Evolutionary conservation across 345 rosid genomes (phyloP), one percentile per base, ranked within the genome.

Genomic region (Syzygium oleosum): DNA sequence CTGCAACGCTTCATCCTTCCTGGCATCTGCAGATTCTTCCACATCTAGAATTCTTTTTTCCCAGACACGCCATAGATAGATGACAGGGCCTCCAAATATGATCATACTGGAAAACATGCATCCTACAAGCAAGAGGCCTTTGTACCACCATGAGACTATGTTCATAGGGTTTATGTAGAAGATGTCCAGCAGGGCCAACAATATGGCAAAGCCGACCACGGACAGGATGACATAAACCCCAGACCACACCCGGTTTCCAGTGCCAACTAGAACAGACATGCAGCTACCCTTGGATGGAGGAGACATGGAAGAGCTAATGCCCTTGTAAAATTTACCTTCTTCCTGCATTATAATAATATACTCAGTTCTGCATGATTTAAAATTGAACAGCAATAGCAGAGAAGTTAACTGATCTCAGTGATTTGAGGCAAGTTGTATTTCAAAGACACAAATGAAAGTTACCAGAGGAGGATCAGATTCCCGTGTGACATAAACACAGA

Each of bases 221-320:
- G 97, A 94, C 46, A 87, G 51, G 6, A 94, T 73, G 31, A 96
- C 90, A 56, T 97, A 96, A 14, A 95, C 90, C 59, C 98, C 99
- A 27, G 98, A 91, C 99, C 99, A 95, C 84, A 93, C 87, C 29
- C 90, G 92, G 90, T 96, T 92, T 49, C 97, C 99, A 9, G 97
- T 97, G 53, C 99, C 99, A 84, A 95, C 99, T 88, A 96, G 88
- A 61, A 93, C 93, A 0, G 98, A 96, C 97, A 95, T 95, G 84
- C 55, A 56, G 90, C 88, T 85, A 21, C 94, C 93, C 68, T 38
- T 92, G 51, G 94, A 86, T 77, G 88, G n/a, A 51, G 91, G 93
- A 85, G 88, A 88, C 38, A 87, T 83, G 43, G 90, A 91, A 85
- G 94, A 90, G 89, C 34, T 88, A 58, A 51, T 79, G 38, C 87